Base-by-base conservation (phyloP, 345 rosid genomes). In the Linum usitatissimum region DNA sequence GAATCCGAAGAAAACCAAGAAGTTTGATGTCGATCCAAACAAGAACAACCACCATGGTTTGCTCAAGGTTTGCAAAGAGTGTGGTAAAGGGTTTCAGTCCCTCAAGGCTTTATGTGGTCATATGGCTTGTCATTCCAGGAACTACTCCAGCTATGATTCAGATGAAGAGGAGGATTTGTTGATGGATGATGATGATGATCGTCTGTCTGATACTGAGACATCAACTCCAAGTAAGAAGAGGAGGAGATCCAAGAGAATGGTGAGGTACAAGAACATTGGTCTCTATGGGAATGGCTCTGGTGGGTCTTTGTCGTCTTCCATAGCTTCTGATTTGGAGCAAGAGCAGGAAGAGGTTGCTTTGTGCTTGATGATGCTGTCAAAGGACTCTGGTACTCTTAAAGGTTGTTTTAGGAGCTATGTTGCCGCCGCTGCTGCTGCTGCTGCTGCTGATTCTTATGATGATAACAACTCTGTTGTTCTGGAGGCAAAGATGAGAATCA, bases 61-160 rank as follows among this genome's bases (percentile, higher is more conserved):
- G 13, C 66, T 61, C 13, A 78, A 79, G 70, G 30, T 71, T 30
- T 90, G 97, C 60, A 87, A 78, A 68, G 89, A 84, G 80, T 90
- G 95, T 73, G 95, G 97, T 58, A 90, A 90, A 75, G 87, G 87
- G 53, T 90, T 90, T 66, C 83, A 68, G 53, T 85, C 95, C 12
- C 57, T 82, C 68, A 90, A 90, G 84, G 97, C 97, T 67, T 84
- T 90, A 20, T 90, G 93, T 65, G 95, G 95, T 68, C 97, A 90
- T 75, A 87, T 86, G 93, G 97, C 97, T 72, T 80, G 74, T 75
- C 93, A 90, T 68, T 86, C 97, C 15, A 84, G 81, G 64, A 81
- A 80, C 39, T 76, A 68, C 51, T 45, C 8, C 61, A 64, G 62
- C 69, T 57, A 73, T 74, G 60, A 64, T 28, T 57, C 71, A 1